A percentile compares a stretch with the other conserved stretches of the same genome.
Evolutionary conservation across 805 yeast species (phyloP).

Genomic region (Starmerella riodocensis): DNA sequence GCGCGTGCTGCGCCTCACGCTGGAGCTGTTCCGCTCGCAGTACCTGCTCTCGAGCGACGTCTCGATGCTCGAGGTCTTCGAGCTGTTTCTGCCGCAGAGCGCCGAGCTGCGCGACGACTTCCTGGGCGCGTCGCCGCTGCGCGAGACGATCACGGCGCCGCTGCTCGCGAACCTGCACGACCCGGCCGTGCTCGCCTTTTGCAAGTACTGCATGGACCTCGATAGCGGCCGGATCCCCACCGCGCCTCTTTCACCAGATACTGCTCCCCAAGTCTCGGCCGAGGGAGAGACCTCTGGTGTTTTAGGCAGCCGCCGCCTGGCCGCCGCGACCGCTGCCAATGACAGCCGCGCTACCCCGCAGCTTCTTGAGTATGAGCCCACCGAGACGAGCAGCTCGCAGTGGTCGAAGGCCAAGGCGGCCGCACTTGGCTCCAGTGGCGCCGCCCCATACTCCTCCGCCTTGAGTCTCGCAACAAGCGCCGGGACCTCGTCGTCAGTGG

Average conservation of each 20-base stretch:
- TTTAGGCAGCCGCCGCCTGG: no score
- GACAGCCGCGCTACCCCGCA: no score
- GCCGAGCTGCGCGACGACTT: conserved; percentile 26
- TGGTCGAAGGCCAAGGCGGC: background rate
- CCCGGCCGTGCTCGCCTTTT: conserved; percentile 38
- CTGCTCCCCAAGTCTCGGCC: no score
- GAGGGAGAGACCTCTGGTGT: no score
- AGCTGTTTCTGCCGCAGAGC: conserved; percentile 27
- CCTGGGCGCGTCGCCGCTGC: conserved; percentile 23
- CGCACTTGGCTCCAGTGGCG: no score
- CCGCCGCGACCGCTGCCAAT: no score
- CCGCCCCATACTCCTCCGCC: background rate
- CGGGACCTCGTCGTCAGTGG: background rate
- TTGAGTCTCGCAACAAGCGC: background rate
- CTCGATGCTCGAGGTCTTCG: conserved; percentile 17
- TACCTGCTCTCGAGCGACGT: conserved; percentile 6
- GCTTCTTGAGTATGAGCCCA: background rate
- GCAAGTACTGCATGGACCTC: conserved; percentile 41
- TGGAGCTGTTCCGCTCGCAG: conserved; percentile 5
- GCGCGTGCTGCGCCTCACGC: conserved; percentile 3
- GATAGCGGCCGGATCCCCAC: no score
- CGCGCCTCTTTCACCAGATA: no score
- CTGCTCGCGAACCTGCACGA: conserved; percentile 45
- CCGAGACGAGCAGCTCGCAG: background rate
- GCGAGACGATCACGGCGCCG: conserved; percentile 23